Evolutionary conservation across 2,329 filamentous ascomycete species (phyloP), one percentile per base, ranked within the genome.

Genomic region (Hypoxylon sp.): DNA sequence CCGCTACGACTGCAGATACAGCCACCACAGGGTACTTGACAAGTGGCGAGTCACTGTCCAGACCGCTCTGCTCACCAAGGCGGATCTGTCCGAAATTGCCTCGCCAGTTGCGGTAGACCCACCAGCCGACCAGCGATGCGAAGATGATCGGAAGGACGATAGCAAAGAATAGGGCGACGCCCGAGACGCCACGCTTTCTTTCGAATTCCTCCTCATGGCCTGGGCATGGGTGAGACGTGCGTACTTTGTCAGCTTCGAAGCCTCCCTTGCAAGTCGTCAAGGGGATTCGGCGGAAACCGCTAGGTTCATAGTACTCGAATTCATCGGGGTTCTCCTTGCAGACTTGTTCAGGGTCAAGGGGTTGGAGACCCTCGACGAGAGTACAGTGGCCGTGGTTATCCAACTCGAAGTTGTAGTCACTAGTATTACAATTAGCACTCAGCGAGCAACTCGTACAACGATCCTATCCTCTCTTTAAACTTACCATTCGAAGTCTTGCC

Each of bases 371-470:
- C 0, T 86, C 79, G 1, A 98, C 93, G 11, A 97, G 87, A 4
- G 80, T 80, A 81, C 96, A 99, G 68, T 91, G 89, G 51, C 91
- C 91, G 75, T 94, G 92, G 28, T 82, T 86, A 79, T 92, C 88
- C 50, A 92, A 88, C 78, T 98, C 90, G 79, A 89, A 99, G 80
- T 99, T 99, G 85, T 93, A 99, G 78, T 97, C 95, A 81, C 93
- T 96, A 71, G 28, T 5, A 49, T 14, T 19, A 45, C 34, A 17
- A 70, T 81, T 73, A 81, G 79, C 65, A 62, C 38, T 30, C 17
- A 23, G n/a, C 1, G 9, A 25, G 21, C 14, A 19, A 43, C 48
- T 58, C 75, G 72, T 74, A 70, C 11, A 52, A 60, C 30, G 21
- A 25, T 19, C 25, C 28, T 60, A 5, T 14, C 48, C 43, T n/a